Evolutionary conservation across 164 flowering plant species (phyloP).

Genomic region (Euptelea pleiosperma): DNA sequence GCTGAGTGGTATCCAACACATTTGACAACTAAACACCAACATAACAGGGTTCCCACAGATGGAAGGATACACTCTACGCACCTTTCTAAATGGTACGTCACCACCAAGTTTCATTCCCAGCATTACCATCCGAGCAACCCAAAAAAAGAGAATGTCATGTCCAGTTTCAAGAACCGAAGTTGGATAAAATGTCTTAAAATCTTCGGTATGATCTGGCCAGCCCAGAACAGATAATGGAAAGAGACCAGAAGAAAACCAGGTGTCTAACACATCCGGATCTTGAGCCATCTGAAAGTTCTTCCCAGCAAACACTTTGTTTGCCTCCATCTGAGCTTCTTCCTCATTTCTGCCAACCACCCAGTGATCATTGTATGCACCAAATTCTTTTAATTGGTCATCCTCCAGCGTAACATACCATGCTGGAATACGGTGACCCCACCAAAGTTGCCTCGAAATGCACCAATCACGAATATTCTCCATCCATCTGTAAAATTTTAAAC

Average conservation of each 20-base stretch:
- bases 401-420: slow-evolving; percentile 92
- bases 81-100: slow-evolving; percentile 92
- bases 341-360: slow-evolving; percentile 92
- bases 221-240: slow-evolving; percentile 92
- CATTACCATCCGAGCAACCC: slow-evolving; percentile 99
- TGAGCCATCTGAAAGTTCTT: slow-evolving; percentile 69
- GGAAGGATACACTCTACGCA: slow-evolving; percentile 18
- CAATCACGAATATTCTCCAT: slow-evolving; percentile 93
- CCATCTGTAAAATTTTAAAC: slow-evolving; percentile 58
- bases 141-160: slow-evolving; percentile 92
- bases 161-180: slow-evolving; percentile 96
- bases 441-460: slow-evolving; percentile 97
- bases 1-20: too few species aligned
- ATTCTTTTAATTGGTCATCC: slow-evolving; percentile 66
- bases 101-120: slow-evolving; percentile 82
- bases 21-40: too few species aligned
- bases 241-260: slow-evolving; percentile 95
- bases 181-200: slow-evolving; percentile 84
- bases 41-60: not conserved
- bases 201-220: slow-evolving; percentile 90
- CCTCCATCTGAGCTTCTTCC: slow-evolving; percentile 63
- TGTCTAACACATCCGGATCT: slow-evolving; percentile 96
- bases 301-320: slow-evolving; percentile 45
- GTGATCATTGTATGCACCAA: slow-evolving; percentile 73
- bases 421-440: slow-evolving; percentile 99